Percentiles rank a stretch among this genome's conserved stretches.
Evolutionary conservation across 2,329 filamentous ascomycete species (phyloP).

Genomic region (Dactylella cylindrospora): DNA sequence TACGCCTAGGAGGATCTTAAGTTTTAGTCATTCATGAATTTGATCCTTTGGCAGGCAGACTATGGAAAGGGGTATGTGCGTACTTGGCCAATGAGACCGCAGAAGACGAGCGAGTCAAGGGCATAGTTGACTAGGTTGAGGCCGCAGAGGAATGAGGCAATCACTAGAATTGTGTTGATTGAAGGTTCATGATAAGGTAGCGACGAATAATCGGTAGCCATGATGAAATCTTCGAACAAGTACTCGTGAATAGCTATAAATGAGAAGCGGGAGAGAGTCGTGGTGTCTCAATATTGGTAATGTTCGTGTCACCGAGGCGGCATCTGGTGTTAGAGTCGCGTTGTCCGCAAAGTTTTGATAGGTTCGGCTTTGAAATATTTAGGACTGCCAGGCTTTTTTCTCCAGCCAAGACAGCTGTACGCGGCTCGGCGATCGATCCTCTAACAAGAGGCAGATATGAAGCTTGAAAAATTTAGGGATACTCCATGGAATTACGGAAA

Average conservation of each 20-base stretch:
- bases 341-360: too few species aligned
- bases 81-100: slow-evolving; percentile 66
- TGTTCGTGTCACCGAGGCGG: too few species aligned
- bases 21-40: slow-evolving; percentile 26
- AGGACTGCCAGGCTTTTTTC: too few species aligned
- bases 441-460: too few species aligned
- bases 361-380: too few species aligned
- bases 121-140: slow-evolving; percentile 62
- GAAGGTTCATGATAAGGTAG: slow-evolving; percentile 35
- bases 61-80: neutral
- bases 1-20: slow-evolving; percentile 68
- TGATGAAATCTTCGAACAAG: neutral
- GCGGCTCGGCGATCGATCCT: too few species aligned
- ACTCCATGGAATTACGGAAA: too few species aligned
- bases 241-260: neutral
- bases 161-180: slow-evolving; percentile 56
- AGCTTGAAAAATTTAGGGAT: too few species aligned
- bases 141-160: slow-evolving; percentile 64
- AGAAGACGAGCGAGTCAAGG: slow-evolving; percentile 65
- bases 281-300: too few species aligned
- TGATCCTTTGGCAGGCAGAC: too few species aligned
- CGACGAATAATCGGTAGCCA: slow-evolving; percentile 4
- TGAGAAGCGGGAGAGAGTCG: neutral
- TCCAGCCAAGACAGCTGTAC: too few species aligned
- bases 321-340: too few species aligned